Base-by-base conservation (phyloP, 78 protist species). In the Polysphondylium violaceum region DNA sequence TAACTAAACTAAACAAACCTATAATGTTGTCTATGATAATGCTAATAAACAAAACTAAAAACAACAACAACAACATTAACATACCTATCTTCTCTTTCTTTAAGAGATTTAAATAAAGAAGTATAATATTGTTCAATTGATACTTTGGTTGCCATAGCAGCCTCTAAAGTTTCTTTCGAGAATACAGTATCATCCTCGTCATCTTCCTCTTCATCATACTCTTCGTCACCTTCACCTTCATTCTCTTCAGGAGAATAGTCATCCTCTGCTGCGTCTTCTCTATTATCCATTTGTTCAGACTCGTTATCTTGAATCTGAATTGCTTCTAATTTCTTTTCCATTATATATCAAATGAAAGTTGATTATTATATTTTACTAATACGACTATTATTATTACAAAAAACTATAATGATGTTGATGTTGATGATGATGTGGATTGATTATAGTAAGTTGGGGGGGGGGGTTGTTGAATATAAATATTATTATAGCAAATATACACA, bases 1-100 rank as follows among this genome's bases (percentile, higher is more conserved):
- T 63, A 16, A 63, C 14, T 63, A 63, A 19, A 36, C 29, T 59
- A n/a, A 25, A n/a, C 27, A 59, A 8, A 27, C 21, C 12, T 68
- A 68, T 69, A 23, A 27, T 55, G 12, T 25, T 69, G 12, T 29
- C 14, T 27, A 29, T 55, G n/a, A 69, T 21, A 27, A 69, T 25
- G 12, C 19, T 50, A 56, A 36, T 6, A 8, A 1, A 72, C 16
- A 17, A 38, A 8, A 56, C 3, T 23, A 40, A 33, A 40, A 56
- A 53, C 7, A 58, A 31, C 27, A 21, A 53, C 19, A 72, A 72
- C 7, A 72, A 36, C 12, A 6, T 33, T 27, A 59, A 29, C 33
- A 27, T 87, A 87, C 93, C 93, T 87, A 31, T 87, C 87, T 38
- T 75, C 93, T 61, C 93, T 71, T 69, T 76, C 93, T 87, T 87